These are phyloP conservation scores for Luffa acutangula DNA, from an alignment of 306 rosid species.

Conservation along the genomic window DNA sequence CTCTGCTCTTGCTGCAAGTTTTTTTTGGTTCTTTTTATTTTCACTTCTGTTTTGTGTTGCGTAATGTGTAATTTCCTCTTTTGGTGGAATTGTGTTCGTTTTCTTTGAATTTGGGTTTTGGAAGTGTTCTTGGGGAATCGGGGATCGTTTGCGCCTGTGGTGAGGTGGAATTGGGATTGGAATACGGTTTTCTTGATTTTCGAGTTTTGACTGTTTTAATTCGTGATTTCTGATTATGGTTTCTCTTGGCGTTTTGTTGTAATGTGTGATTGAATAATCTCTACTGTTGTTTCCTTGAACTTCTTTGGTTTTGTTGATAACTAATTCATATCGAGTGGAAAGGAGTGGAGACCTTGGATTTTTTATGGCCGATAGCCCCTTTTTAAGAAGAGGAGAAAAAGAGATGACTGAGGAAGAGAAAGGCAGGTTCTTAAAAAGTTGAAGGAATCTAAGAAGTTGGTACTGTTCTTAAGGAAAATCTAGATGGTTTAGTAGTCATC, in stretches of 20 bases:
- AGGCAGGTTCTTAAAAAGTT: neutral
- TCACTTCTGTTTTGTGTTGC: neutral
- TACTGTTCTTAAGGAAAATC: neutral
- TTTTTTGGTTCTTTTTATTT: neutral
- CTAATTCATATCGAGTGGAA: neutral
- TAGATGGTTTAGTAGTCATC: neutral
- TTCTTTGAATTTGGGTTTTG: neutral
- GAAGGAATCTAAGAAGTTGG: neutral
- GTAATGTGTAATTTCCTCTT: slow-evolving; percentile 3
- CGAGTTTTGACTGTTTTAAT: neutral
- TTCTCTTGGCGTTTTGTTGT: neutral
- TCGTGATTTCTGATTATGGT: neutral
- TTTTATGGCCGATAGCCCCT: neutral
- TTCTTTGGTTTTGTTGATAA: neutral
- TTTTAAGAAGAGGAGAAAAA: neutral
- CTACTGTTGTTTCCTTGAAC: neutral
- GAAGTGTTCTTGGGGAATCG: neutral
- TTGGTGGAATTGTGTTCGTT: neutral
- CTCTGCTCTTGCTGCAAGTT: neutral
- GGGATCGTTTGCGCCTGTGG: neutral
- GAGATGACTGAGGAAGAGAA: neutral
- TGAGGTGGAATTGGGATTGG: neutral
- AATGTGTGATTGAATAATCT: neutral
- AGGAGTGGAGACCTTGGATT: neutral
- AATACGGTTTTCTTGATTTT: neutral